These are phyloP conservation scores for Pinguiococcus pyrenoidosus DNA, from an alignment of 108 stramenopile species.

Conservation along the genomic window DNA sequence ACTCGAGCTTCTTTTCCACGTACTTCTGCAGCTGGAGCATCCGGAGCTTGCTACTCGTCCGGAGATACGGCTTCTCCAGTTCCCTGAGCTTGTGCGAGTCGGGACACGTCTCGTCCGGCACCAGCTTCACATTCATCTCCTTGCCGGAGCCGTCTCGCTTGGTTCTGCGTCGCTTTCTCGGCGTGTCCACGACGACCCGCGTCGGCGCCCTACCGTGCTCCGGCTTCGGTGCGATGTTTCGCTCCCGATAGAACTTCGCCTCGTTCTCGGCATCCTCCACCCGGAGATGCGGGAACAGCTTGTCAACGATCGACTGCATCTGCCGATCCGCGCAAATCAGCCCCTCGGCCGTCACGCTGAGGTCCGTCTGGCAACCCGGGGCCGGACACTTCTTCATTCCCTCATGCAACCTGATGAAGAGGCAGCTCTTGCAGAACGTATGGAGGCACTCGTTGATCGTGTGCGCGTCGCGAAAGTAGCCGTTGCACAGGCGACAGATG, in stretches of 20 bases:
- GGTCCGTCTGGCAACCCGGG: background rate
- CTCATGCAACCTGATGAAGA: slow-evolving; percentile 26
- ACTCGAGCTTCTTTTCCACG: slow-evolving; percentile 18
- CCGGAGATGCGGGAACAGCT: background rate
- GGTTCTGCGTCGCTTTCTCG: too few species aligned
- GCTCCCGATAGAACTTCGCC: too few species aligned
- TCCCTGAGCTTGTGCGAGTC: background rate
- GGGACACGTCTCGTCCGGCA: background rate
- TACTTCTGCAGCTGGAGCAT: slow-evolving; percentile 34
- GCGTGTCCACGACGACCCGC: background rate
- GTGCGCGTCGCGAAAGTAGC: slow-evolving; percentile 49
- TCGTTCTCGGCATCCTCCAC: background rate
- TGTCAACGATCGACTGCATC: slow-evolving; percentile 3
- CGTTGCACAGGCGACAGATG: slow-evolving; percentile 43
- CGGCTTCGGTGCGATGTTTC: too few species aligned
- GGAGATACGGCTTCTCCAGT: slow-evolving; percentile 10
- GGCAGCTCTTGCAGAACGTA: slow-evolving; percentile 52
- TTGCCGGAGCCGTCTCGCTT: background rate
- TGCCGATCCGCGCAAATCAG: background rate
- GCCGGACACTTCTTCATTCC: slow-evolving; percentile 19
- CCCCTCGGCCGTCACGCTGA: background rate
- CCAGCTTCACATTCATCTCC: background rate
- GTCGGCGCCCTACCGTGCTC: too few species aligned
- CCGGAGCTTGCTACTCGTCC: slow-evolving; percentile 27
- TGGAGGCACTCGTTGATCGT: slow-evolving; percentile 54